A percentile compares a stretch with the other conserved stretches of the same genome.
Evolutionary conservation across 495 filamentous ascomycete species (phyloP).

Genomic region (Lasiosphaeria ovina): DNA sequence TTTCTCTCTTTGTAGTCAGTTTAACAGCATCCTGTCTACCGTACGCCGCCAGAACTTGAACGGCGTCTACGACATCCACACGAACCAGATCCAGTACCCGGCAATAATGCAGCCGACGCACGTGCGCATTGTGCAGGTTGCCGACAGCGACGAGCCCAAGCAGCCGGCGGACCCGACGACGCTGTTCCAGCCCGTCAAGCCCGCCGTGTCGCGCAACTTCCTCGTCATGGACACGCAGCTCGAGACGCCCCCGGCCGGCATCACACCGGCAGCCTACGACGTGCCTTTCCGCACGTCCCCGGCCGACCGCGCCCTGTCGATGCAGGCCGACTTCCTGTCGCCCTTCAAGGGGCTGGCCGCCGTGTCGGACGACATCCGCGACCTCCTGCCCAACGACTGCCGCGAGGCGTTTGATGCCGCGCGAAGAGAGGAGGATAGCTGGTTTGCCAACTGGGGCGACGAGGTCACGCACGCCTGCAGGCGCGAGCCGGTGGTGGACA

Average conservation of each 20-base stretch:
- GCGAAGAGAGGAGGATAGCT: slow-evolving; percentile 57
- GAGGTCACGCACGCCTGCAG: slow-evolving; percentile 53
- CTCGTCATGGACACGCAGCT: slow-evolving; percentile 69
- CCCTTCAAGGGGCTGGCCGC: slow-evolving; percentile 65
- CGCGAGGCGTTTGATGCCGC: slow-evolving; percentile 65
- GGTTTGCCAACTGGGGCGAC: slow-evolving; percentile 70
- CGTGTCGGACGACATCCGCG: slow-evolving; percentile 64
- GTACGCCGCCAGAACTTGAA: slow-evolving; percentile 64
- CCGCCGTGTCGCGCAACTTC: slow-evolving; percentile 69
- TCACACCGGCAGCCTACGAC: slow-evolving; percentile 46
- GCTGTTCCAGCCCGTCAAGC: slow-evolving; percentile 62
- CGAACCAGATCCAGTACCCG: slow-evolving; percentile 85
- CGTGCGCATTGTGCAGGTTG: slow-evolving; percentile 71
- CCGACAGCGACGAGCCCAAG: slow-evolving; percentile 23
- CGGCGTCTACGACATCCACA: slow-evolving; percentile 90
- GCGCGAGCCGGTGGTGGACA: slow-evolving; percentile 50
- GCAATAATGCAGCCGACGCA: slow-evolving; percentile 87
- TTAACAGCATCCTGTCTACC: slow-evolving; percentile 67
- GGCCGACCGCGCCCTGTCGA: slow-evolving; percentile 18
- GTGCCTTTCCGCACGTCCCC: slow-evolving; percentile 39
- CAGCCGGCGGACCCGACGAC: slow-evolving; percentile 26
- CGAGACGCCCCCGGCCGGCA: slow-evolving; percentile 51
- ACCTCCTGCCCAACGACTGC: slow-evolving; percentile 69
- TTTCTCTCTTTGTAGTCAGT: slow-evolving; percentile 55
- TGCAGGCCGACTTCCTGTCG: slow-evolving; percentile 40